These are phyloP conservation scores for Eucalyptus microcorys DNA, from an alignment of 345 rosid species.

Conservation along the genomic window DNA sequence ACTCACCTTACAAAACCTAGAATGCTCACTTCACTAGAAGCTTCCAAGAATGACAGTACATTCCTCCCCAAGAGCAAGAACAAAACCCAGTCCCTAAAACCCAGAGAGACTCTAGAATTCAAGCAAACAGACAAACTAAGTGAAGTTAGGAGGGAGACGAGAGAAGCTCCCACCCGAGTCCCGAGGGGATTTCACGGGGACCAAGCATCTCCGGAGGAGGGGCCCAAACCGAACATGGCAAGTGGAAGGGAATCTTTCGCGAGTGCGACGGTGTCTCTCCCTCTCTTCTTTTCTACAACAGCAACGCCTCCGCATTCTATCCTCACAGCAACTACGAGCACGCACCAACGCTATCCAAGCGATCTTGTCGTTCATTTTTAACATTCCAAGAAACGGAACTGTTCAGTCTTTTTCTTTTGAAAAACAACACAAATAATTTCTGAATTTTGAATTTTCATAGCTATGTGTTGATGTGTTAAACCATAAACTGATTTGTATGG, in stretches of 20 bases:
- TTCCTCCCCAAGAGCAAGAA: neutral
- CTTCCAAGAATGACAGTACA: neutral
- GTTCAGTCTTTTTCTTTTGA: neutral
- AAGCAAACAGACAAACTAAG: constrained; percentile 5
- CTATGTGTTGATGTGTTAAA: neutral
- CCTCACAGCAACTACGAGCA: neutral
- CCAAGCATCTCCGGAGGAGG: neutral
- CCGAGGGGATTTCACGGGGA: neutral
- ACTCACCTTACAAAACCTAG: neutral
- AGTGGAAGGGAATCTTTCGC: constrained; percentile 5
- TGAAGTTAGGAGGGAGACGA: neutral
- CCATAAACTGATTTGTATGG: neutral
- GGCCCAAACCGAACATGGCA: neutral
- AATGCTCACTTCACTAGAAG: neutral
- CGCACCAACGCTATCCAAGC: neutral
- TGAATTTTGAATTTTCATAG: neutral
- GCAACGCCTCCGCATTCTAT: neutral
- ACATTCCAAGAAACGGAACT: neutral
- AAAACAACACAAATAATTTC: neutral
- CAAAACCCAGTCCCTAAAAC: constrained; percentile 6
- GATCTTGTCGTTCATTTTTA: neutral
- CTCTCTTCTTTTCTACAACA: neutral
- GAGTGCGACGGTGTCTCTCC: neutral
- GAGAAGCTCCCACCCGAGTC: neutral
- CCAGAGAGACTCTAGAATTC: neutral